Evolutionary conservation across 1,284 basidiomycete genomes (phyloP).

Genomic region (Leccinum fallax): DNA sequence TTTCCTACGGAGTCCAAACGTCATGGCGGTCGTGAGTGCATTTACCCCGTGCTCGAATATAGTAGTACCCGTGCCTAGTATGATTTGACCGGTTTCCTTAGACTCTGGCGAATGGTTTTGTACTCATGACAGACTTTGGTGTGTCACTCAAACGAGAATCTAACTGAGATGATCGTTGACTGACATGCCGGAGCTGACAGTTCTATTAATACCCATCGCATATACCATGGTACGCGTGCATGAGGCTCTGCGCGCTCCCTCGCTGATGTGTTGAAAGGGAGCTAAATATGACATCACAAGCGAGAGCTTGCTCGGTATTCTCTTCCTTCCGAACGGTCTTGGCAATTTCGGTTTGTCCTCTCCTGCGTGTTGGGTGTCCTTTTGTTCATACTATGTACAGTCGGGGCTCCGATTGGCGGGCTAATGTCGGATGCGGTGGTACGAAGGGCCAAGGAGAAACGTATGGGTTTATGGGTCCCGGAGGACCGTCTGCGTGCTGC

Average conservation of each 20-base stretch:
- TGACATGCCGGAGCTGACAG: slow-evolving; percentile 25
- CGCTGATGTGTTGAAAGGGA: slow-evolving; percentile 40
- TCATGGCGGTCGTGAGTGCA: slow-evolving; percentile 55
- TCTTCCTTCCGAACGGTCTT: slow-evolving; percentile 60
- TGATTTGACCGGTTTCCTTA: slow-evolving; percentile 21
- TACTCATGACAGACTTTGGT: slow-evolving; percentile 50
- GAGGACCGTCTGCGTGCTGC: slow-evolving; percentile 62
- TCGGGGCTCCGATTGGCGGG: slow-evolving; percentile 57
- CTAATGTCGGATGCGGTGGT: slow-evolving; percentile 54
- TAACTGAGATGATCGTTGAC: not conserved
- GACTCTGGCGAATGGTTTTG: slow-evolving; percentile 43
- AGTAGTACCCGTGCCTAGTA: not conserved
- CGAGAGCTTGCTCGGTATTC: slow-evolving; percentile 58
- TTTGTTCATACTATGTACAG: slow-evolving; percentile 29
- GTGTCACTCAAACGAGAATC: slow-evolving; percentile 5
- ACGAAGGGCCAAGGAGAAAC: slow-evolving; percentile 45
- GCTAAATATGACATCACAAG: slow-evolving; percentile 60
- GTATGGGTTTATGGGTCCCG: slow-evolving; percentile 53
- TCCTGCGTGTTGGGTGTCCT: not conserved
- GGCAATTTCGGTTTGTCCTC: slow-evolving; percentile 55
- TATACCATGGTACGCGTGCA: slow-evolving; percentile 34
- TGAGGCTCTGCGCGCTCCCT: not conserved
- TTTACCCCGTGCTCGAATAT: not conserved
- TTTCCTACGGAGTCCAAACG: slow-evolving; percentile 60
- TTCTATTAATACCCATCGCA: slow-evolving; percentile 39